phyloP scores from a whole-genome alignment of 768 basidiomycete species.

The Hemileccinum rubropunctum region DNA sequence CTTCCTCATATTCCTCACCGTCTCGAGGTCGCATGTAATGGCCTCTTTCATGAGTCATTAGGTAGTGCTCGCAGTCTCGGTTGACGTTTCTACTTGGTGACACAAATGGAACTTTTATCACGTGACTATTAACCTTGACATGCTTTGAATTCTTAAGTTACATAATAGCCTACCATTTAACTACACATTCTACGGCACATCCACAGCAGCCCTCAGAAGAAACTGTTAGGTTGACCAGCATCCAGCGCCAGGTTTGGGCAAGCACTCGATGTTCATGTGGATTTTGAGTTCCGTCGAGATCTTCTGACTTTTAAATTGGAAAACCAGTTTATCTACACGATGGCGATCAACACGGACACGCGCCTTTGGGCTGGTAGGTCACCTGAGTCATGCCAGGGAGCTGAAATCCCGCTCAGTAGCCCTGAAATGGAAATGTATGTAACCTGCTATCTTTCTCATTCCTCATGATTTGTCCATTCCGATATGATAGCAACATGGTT shows the following conservation, averaged over 20 bases:
- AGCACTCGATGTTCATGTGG: background rate
- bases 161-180: no score
- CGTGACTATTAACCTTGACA: slow-evolving; percentile 8
- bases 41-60: slow-evolving; percentile 22
- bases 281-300: slow-evolving; percentile 11
- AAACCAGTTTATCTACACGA: slow-evolving; percentile 2
- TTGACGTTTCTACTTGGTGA: background rate
- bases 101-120: slow-evolving; percentile 6
- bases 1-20: slow-evolving; percentile 54
- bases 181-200: background rate
- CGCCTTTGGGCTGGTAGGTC: slow-evolving; percentile 12
- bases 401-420: background rate
- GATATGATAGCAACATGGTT: slow-evolving; percentile 20
- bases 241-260: background rate
- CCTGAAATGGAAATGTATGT: slow-evolving; percentile 10
- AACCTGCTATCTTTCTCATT: slow-evolving; percentile 3
- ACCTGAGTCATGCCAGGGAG: background rate
- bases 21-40: slow-evolving; percentile 24
- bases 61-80: background rate
- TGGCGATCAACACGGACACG: slow-evolving; percentile 30
- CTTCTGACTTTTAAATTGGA: slow-evolving; percentile 1
- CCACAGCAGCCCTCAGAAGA: background rate
- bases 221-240: background rate
- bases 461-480: slow-evolving; percentile 8
- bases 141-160: no score